Evolutionary conservation across 345 rosid genomes (phyloP), one percentile per base, ranked within the genome.

Genomic region (Fremontodendron californicum): DNA sequence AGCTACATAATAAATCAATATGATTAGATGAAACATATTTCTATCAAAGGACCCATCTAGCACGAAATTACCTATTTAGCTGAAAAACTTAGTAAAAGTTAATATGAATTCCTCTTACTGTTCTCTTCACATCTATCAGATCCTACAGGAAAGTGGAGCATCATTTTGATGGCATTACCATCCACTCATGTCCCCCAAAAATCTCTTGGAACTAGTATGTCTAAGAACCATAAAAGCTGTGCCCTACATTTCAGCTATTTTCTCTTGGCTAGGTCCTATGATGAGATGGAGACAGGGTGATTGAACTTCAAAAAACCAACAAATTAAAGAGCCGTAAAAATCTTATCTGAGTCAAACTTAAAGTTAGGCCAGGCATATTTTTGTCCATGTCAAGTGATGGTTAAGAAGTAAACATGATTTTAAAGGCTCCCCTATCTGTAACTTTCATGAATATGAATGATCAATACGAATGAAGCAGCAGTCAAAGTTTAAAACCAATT

Each of bases 401-500:
- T 2, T 5, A 64, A 12, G 18, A 64, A 64, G 46, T 35, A 39
- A 27, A 25, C 43, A 45, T 29, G 16, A 71, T 49, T 29, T 72
- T 33, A 33, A 8, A 19, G 7, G 29, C 18, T 49, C 29, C 46
- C 35, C 11, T 27, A 12, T 18, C 37, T n/a, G 23, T n/a, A 68
- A 19, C 21, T 2, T 45, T 19, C 16, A 77, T 25, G 10, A 43
- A 62, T 62, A 68, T 49, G 18, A 16, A 57, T 39, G 18, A 16
- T 37, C n/a, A n/a, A n/a, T n/a, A n/a, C n/a, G n/a, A n/a, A n/a
- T 39, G 29, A 67, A 72, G 55, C 49, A n/a, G 23, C 10, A 49
- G 61, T 35, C 40, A 9, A 23, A 37, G 69, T 43, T 81, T 46
- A 45, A 54, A 27, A 73, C 21, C n/a, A 39, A 51, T 69, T 74